Base-by-base conservation (phyloP, 23 red algal genomes). In the Cyanidioschyzon merolae region DNA sequence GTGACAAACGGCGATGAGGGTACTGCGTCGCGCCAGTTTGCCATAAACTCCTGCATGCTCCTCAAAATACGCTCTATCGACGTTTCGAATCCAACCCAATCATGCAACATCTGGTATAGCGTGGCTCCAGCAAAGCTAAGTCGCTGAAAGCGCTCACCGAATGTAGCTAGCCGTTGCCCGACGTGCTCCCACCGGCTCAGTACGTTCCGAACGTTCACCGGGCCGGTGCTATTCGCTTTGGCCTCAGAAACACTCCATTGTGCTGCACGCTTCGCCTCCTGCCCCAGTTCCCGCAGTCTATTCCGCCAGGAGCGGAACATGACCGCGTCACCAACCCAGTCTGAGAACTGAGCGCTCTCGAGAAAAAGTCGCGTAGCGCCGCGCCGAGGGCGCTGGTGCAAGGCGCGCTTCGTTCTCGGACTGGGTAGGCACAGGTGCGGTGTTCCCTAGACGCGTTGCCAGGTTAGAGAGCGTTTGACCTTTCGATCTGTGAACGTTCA, bases 191-290 rank as follows among this genome's bases (percentile, higher is more conserved):
- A 35, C n/a, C 29, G 12, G 7, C 2, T 35, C 16, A 71, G 21
- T 12, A 32, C 63, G 45, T 54, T 54, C 45, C 45, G 45, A 15
- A 32, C 63, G 45, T 54, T 54, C 45, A 7, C 12, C 21, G 45
- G 45, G 12, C 12, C 21, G 12, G 63, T 32, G 2, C n/a, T 12
- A 25, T 27, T 27, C n/a, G n/a, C 63, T 32, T 27, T 35, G 3
- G 63, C 12, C 21, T 35, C 63, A 7, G n/a, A 25, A 25, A 25
- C 21, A 27, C n/a, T 71, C n/a, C 63, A 35, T 71, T 71, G 63
- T 17, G 63, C 63, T 3, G 63, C 32, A 35, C 63, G 63, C 63
- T 32, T 71, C n/a, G 63, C 63, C 30, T 71, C 63, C 63, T 25
- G n/a, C 7, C 63, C 63, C 29, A 71, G 63, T 35, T 71, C 63